Conservation (phyloP, 495 filamentous ascomycete species). For the Neurospora sp. region DNA sequence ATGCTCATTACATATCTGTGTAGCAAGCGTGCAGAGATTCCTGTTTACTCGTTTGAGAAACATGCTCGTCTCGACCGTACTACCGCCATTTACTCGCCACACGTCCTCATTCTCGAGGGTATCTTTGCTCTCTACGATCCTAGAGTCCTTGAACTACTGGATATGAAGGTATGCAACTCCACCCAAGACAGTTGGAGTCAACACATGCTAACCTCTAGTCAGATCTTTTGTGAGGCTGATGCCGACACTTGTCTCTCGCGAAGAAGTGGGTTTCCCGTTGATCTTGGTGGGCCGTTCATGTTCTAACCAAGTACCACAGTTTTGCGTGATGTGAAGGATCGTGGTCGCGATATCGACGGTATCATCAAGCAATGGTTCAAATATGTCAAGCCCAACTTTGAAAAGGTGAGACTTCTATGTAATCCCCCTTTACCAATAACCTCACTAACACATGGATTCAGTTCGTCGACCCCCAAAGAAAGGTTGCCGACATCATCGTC, state of each 20-base stretch:
- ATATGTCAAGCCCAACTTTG: constrained; percentile 94
- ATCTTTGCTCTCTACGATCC: constrained; percentile 91
- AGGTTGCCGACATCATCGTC: constrained; percentile 87
- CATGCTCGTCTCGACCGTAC: constrained; percentile 73
- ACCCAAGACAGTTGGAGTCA: background rate
- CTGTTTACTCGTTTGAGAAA: constrained; percentile 89
- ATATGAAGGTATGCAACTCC: constrained; percentile 60
- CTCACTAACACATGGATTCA: constrained; percentile 10
- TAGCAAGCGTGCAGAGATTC: constrained; percentile 87
- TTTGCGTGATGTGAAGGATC: constrained; percentile 72
- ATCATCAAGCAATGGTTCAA: constrained; percentile 97
- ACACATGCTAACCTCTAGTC: background rate
- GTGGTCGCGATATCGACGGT: constrained; percentile 81
- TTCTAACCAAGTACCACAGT: constrained; percentile 37
- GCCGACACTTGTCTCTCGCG: constrained; percentile 87
- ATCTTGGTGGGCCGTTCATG: background rate
- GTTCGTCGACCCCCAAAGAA: constrained; percentile 83
- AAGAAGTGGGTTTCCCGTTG: constrained; percentile 52
- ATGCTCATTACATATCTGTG: background rate
- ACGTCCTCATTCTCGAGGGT: constrained; percentile 89
- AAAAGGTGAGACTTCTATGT: constrained; percentile 30
- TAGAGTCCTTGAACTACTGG: constrained; percentile 74
- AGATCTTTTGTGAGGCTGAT: constrained; percentile 95
- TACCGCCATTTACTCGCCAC: constrained; percentile 86
- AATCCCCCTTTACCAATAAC: background rate